Base-by-base conservation (phyloP, 306 rosid genomes). In the Macrotyloma uniflorum region DNA sequence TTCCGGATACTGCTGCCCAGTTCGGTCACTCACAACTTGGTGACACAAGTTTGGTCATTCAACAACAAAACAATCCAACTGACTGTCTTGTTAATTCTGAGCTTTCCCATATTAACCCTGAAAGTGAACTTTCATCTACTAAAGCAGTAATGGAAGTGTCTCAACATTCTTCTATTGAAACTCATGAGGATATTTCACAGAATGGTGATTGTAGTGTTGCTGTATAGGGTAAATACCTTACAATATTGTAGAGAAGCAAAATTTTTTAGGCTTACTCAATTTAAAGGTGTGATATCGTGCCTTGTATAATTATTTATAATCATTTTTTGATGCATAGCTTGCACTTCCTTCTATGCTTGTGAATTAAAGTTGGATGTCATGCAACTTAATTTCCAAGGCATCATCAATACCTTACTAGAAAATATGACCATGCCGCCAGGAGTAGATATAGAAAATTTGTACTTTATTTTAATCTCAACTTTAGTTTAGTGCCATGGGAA, bases 161-260 rank as follows among this genome's bases (percentile, higher is more conserved):
- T 83, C 87, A 86, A 28, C 89, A 88, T 47, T 80, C 93, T 77
- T 83, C 94, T 62, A 80, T 88, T 78, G 93, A 85, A 82, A 74
- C 83, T 80, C 76, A 81, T 65, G 89, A 86, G 78, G 95, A 89
- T 79, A 86, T 90, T 67, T 82, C 89, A 33, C 89, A 87, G 74
- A 87, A 87, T 72, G 92, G 91, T 77, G 89, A 86, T 79, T 85
- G 89, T 89, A 77, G 88, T 86, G 85, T 92, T 78, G 85, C 87
- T 87, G 90, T 84, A 81, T 89, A 82, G 89, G 50, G 54, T 80
- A 55, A 72, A 78, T 84, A 78, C 72, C 47, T 59, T 59, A 80
- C 84, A 78, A 33, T 74, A 79, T 83, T 59, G 81, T 88, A 86
- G 85, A 72, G 82, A 82, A 80, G 91, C 85, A 72, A 76, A 67